Conservation (phyloP, 768 basidiomycete species). For the Dendrothele bispora region DNA sequence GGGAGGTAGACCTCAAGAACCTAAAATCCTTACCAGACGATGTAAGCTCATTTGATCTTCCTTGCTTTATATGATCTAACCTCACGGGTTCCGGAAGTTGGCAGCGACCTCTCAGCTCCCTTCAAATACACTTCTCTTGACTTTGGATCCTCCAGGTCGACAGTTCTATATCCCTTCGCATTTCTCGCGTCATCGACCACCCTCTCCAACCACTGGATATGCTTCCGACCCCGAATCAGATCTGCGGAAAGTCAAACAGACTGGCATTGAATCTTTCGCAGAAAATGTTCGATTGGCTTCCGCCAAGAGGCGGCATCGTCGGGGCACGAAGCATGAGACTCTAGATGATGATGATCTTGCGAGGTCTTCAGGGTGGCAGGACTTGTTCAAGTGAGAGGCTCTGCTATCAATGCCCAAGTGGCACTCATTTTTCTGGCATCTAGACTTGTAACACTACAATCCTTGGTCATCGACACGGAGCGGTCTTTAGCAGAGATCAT, state of each 20-base stretch:
- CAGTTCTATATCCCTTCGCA: conserved; percentile 56
- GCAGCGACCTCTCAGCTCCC: conserved; percentile 50
- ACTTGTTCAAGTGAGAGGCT: conserved; percentile 63
- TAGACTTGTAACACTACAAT: conserved; percentile 56
- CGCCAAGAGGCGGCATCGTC: conserved; percentile 33
- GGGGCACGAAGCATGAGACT: conserved; percentile 17
- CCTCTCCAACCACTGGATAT: conserved; percentile 64
- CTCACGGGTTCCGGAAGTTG: conserved; percentile 25
- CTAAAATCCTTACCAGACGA: conserved; percentile 60
- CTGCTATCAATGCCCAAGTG: conserved; percentile 3
- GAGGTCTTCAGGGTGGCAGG: conserved; percentile 63
- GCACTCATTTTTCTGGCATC: conserved; percentile 4
- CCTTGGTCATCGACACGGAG: conserved; percentile 51
- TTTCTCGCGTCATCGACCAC: conserved; percentile 38
- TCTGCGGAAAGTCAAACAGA: conserved; percentile 40
- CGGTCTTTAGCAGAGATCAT: conserved; percentile 48
- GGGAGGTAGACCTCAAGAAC: conserved; percentile 61
- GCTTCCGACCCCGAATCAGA: conserved; percentile 72
- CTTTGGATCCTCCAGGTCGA: conserved; percentile 60
- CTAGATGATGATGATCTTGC: conserved; percentile 13
- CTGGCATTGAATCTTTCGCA: conserved; percentile 9
- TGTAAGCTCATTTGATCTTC: conserved; percentile 43
- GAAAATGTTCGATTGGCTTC: conserved; percentile 17
- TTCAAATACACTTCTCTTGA: conserved; percentile 72
- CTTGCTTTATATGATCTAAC: background rate